A percentile compares a stretch with the other conserved stretches of the same genome.
Conservation (phyloP, 1,284 basidiomycete genomes). For the Ceratobasidium sp. region DNA sequence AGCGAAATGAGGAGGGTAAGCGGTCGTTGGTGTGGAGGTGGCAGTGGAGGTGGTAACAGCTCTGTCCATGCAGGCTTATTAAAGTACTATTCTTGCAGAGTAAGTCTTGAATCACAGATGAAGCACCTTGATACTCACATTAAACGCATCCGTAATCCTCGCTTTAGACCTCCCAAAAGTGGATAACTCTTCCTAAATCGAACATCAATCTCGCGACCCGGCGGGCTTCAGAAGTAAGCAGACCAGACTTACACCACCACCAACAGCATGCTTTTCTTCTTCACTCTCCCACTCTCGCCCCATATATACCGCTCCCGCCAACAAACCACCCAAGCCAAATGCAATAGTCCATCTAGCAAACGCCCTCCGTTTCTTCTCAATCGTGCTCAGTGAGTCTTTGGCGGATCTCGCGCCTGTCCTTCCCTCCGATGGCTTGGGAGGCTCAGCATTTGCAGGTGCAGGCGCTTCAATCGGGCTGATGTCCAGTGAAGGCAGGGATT, state of each 20-base stretch:
- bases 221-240: background rate
- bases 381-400: conserved; percentile 76
- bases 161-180: conserved; percentile 47
- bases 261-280: conserved; percentile 58
- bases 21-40: conserved; percentile 87
- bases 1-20: conserved; percentile 93
- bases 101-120: background rate
- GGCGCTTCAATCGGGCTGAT: conserved; percentile 39
- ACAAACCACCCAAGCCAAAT: conserved; percentile 63
- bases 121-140: conserved; percentile 57
- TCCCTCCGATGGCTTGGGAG: conserved; percentile 15
- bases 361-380: conserved; percentile 73
- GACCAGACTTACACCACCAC: conserved; percentile 20
- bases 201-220: background rate
- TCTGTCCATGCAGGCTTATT: conserved; percentile 94
- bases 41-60: conserved; percentile 89
- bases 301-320: conserved; percentile 69
- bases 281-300: conserved; percentile 74
- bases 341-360: conserved; percentile 66
- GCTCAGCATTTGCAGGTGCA: conserved; percentile 10
- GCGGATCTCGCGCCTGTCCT: conserved; percentile 80
- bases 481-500: conserved; percentile 31
- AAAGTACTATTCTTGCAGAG: conserved; percentile 75
- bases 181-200: conserved; percentile 24
- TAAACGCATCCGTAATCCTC: conserved; percentile 46